Percentiles rank a stretch among this genome's conserved stretches.
phyloP scores from a whole-genome alignment of 176 grass and related monocot genomes.

The Hordeum marinum region DNA sequence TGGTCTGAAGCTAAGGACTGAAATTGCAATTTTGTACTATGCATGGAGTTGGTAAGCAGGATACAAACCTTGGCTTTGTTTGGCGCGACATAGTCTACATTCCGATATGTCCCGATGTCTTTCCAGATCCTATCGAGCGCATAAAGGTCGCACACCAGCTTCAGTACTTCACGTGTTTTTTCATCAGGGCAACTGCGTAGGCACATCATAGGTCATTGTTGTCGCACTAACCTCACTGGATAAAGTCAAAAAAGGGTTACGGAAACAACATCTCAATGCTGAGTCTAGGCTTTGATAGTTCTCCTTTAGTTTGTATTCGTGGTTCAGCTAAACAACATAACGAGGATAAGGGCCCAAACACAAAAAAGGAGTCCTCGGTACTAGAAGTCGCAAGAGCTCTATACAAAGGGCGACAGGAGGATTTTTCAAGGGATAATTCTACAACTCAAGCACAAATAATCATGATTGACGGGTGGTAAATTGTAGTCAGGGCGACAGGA shows the following conservation, averaged over 20 bases:
- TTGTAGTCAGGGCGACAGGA: neutral
- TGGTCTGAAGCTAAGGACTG: neutral
- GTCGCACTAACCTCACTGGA: neutral
- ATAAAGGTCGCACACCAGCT: slow-evolving; percentile 93
- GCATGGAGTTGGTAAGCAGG: neutral
- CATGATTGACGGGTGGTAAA: neutral
- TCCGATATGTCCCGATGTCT: slow-evolving; percentile 89
- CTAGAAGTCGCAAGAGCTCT: neutral
- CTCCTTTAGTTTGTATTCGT: neutral
- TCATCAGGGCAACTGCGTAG: slow-evolving; percentile 75
- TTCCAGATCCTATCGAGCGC: slow-evolving; percentile 95
- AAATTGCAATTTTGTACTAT: neutral
- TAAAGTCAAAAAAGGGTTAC: neutral
- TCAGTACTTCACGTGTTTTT: slow-evolving; percentile 61
- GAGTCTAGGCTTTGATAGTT: neutral
- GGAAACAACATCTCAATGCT: neutral
- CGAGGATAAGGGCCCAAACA: neutral
- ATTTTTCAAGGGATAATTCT: neutral
- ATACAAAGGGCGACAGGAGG: neutral
- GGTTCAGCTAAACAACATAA: slow-evolving; percentile 2
- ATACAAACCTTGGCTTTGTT: slow-evolving; percentile 93
- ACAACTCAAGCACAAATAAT: neutral
- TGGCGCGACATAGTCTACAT: slow-evolving; percentile 91
- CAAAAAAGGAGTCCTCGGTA: neutral
- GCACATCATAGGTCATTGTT: slow-evolving; percentile 25